A percentile compares a stretch with the other conserved stretches of the same genome.
phyloP scores from a whole-genome alignment of 257 asterid species.

The Scutellaria galericulata region DNA sequence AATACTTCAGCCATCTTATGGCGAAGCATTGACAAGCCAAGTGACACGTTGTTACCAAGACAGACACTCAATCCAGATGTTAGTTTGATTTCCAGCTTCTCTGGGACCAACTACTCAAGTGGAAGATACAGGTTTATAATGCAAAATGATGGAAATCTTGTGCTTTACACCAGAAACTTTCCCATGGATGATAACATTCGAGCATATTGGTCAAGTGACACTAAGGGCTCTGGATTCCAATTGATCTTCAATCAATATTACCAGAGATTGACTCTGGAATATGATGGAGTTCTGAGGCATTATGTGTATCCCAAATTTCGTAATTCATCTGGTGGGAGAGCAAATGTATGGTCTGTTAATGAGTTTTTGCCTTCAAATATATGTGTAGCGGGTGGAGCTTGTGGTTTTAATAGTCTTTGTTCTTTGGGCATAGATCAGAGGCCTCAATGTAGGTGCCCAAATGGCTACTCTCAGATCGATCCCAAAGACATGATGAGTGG shows the following conservation, averaged over 20 bases:
- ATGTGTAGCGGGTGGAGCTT: slow-evolving; percentile 52
- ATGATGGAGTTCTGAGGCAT: slow-evolving; percentile 44
- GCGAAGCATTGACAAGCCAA: slow-evolving; percentile 44
- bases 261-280: slow-evolving; percentile 42
- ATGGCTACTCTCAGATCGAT: slow-evolving; percentile 38
- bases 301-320: slow-evolving; percentile 34
- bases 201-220: slow-evolving; percentile 25
- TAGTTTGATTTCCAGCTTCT: slow-evolving; percentile 30
- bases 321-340: slow-evolving; percentile 1
- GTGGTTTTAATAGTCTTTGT: slow-evolving; percentile 53
- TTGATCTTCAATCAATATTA: slow-evolving; percentile 34
- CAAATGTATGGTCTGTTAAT: slow-evolving; percentile 36
- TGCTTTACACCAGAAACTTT: slow-evolving; percentile 30
- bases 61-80: slow-evolving; percentile 10
- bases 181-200: neutral
- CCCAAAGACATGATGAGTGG: slow-evolving; percentile 36
- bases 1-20: slow-evolving; percentile 27
- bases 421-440: slow-evolving; percentile 28
- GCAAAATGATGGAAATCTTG: slow-evolving; percentile 35
- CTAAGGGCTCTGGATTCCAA: slow-evolving; percentile 27
- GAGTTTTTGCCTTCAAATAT: slow-evolving; percentile 43
- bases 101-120: slow-evolving; percentile 12
- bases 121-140: slow-evolving; percentile 30
- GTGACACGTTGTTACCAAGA: slow-evolving; percentile 40
- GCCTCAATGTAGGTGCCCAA: slow-evolving; percentile 46